Evolutionary conservation across 225 moss, liverwort and hornwort genomes (phyloP).

Genomic region (Bryoerythrophyllum caledonicum): DNA sequence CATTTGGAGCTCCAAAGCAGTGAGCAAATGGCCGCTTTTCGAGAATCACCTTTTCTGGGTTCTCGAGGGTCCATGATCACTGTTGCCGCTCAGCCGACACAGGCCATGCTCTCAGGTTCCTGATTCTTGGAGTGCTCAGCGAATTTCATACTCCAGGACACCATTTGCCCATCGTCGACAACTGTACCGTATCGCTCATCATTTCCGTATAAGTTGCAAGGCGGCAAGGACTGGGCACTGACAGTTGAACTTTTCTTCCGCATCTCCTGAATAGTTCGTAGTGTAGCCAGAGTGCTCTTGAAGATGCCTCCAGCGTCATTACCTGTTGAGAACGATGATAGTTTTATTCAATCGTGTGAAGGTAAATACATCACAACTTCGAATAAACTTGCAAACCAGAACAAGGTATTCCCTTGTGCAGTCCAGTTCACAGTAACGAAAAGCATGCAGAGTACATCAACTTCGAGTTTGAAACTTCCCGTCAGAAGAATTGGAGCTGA

Average conservation of each 20-base stretch:
- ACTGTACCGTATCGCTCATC: constrained; percentile 48
- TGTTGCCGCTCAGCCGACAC: constrained; percentile 18
- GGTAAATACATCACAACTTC: not conserved
- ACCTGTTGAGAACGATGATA: constrained; percentile 24
- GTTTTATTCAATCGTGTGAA: not conserved
- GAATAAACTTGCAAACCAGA: not conserved
- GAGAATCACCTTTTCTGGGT: constrained; percentile 8
- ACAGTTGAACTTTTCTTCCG: constrained; percentile 62
- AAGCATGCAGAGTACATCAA: not conserved
- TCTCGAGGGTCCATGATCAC: constrained; percentile 22
- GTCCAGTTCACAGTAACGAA: not conserved
- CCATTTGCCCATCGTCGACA: constrained; percentile 27
- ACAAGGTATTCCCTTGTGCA: not conserved
- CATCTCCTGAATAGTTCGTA: constrained; percentile 61
- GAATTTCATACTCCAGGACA: constrained; percentile 20
- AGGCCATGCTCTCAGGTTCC: constrained; percentile 33
- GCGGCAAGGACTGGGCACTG: constrained; percentile 62
- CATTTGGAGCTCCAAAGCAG: not conserved
- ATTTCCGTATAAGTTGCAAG: constrained; percentile 48
- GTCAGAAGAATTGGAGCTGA: constrained; percentile 11
- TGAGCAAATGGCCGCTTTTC: constrained; percentile 10
- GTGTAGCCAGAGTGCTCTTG: constrained; percentile 57
- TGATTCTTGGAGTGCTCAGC: constrained; percentile 26
- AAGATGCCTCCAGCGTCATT: constrained; percentile 42
- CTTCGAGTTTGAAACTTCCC: not conserved